phyloP scores from a whole-genome alignment of 2,329 filamentous ascomycete species.

The Alternaria ethzedia region DNA sequence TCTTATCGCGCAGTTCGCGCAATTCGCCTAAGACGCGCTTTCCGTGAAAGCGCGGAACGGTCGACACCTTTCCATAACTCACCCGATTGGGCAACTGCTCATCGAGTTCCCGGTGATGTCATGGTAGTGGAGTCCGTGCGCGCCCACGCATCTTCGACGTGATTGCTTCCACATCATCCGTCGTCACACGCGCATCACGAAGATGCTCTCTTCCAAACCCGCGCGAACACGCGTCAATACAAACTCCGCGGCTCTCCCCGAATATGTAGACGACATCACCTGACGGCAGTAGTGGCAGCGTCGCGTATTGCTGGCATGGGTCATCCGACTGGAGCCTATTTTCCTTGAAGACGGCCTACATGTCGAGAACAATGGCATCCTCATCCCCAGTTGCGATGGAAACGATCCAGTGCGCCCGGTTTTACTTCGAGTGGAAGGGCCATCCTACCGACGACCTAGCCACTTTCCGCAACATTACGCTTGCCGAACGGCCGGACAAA shows the following conservation, averaged over 20 bases:
- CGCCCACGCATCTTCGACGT: not conserved
- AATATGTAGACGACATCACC: not conserved
- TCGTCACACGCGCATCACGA: not conserved
- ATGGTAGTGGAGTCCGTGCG: not conserved
- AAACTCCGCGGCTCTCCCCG: not conserved
- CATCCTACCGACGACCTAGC: conserved; percentile 41
- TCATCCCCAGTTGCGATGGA: not conserved
- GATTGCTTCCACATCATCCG: not conserved
- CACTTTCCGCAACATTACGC: conserved; percentile 31
- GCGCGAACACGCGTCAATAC: not conserved
- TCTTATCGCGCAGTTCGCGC: not conserved
- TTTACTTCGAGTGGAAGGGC: conserved; percentile 46
- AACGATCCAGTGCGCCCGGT: conserved; percentile 32
- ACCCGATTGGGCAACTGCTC: no score
- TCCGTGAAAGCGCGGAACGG: no score
- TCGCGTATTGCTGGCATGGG: not conserved
- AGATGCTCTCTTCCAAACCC: not conserved
- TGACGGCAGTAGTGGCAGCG: not conserved
- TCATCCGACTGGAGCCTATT: not conserved
- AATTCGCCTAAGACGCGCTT: no score
- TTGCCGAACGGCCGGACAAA: conserved; percentile 27
- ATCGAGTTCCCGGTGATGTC: no score
- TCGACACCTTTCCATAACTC: no score
- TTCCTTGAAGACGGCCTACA: not conserved
- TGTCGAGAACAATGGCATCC: not conserved